phyloP scores from a whole-genome alignment of 495 filamentous ascomycete species.

The Xylaria bambusicola region DNA sequence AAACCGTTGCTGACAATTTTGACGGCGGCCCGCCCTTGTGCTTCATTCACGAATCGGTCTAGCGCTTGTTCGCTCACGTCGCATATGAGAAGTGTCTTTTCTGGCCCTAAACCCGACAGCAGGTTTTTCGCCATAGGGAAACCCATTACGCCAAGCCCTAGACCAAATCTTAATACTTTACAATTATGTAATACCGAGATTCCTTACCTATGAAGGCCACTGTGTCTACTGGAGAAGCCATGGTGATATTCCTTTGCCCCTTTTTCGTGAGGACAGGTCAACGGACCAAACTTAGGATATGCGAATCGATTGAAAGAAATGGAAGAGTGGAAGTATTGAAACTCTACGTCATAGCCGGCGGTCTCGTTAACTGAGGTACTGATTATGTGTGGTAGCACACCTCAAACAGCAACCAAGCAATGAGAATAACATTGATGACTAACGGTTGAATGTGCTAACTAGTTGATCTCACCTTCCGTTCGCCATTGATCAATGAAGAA shows the following conservation, averaged over 20 bases:
- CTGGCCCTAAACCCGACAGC: constrained; percentile 38
- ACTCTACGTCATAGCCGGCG: too few relatives aligned
- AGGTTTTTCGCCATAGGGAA: constrained; percentile 57
- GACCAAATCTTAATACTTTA: not conserved
- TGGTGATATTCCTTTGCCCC: not conserved
- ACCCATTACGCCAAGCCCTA: constrained; percentile 42
- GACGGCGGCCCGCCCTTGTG: constrained; percentile 26
- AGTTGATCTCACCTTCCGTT: too few relatives aligned
- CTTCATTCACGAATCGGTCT: constrained; percentile 38
- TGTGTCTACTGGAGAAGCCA: constrained; percentile 19
- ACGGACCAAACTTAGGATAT: too few relatives aligned
- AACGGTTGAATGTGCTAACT: too few relatives aligned
- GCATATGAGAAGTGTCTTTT: constrained; percentile 46
- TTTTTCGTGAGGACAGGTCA: too few relatives aligned
- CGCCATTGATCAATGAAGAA: too few relatives aligned
- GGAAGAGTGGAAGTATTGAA: too few relatives aligned
- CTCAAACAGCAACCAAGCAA: too few relatives aligned
- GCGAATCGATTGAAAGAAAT: too few relatives aligned
- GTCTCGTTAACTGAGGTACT: too few relatives aligned
- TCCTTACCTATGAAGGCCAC: constrained; percentile 33
- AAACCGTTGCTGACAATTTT: constrained; percentile 30
- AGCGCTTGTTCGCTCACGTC: constrained; percentile 47
- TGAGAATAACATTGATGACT: too few relatives aligned
- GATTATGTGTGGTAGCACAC: too few relatives aligned
- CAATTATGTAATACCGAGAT: not conserved